Percentiles rank a stretch among this genome's conserved stretches.
phyloP scores from a whole-genome alignment of 805 yeast species.

The Yamadazyma insecticola region DNA sequence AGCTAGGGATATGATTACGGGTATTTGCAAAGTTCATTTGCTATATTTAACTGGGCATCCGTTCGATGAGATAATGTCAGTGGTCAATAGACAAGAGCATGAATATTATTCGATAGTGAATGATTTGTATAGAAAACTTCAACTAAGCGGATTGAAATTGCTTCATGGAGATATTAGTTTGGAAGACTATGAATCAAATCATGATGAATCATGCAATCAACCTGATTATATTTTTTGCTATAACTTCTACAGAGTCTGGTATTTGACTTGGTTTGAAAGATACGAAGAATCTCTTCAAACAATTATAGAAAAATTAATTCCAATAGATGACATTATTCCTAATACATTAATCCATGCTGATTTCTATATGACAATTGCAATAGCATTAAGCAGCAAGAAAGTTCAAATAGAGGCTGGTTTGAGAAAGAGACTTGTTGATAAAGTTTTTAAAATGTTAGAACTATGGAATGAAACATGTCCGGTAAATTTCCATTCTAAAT shows the following conservation, averaged over 20 bases:
- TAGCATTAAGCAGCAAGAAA: constrained; percentile 12
- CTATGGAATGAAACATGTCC: constrained; percentile 35
- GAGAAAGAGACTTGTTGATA: constrained; percentile 17
- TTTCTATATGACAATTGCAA: constrained; percentile 11
- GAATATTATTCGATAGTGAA: constrained; percentile 4
- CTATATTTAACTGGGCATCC: constrained; percentile 13
- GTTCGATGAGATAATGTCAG: constrained; percentile 1
- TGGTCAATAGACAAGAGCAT: constrained; percentile 3
- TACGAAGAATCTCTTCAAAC: constrained; percentile 14
- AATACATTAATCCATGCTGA: constrained; percentile 17
- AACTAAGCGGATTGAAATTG: constrained; percentile 4
- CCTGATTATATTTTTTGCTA: constrained; percentile 9
- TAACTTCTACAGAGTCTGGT: constrained; percentile 8
- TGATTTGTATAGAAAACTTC: constrained; percentile 3
- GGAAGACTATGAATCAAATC: constrained; percentile 5
- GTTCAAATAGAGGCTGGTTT: constrained; percentile 5
- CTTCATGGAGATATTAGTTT: constrained; percentile 8
- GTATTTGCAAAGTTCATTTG: constrained; percentile 11
- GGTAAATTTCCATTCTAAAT: constrained; percentile 33
- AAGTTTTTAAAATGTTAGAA: constrained; percentile 19
- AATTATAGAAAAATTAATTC: constrained; percentile 12
- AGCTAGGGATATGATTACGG: constrained; percentile 9
- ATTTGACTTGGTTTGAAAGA: constrained; percentile 11
- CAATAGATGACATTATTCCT: constrained; percentile 18
- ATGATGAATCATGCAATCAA: constrained; percentile 1